Evolutionary conservation across 768 basidiomycete genomes (phyloP), one percentile per base, ranked within the genome.

Genomic region (Mycena olivaceomarginata): DNA sequence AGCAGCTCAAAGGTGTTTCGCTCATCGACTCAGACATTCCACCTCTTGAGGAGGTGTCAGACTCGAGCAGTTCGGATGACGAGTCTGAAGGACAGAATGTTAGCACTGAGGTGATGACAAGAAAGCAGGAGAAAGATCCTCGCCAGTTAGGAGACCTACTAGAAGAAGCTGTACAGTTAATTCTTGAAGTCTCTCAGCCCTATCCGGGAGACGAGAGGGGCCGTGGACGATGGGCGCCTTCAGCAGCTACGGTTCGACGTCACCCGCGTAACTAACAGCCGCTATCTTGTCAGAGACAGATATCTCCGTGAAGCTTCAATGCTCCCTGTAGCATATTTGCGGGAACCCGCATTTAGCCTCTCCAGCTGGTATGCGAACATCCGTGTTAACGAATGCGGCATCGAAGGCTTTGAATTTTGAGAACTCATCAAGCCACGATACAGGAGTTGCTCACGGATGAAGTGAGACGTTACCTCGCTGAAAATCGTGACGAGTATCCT

Each of bases 301-400:
- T 67, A 67, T 51, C 56, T 67, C 51, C 2, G 40, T 22, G 67
- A 53, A 40, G 40, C 56, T 5, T 67, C 67, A 67, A 39, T 67
- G 56, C 51, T 67, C n/a, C 67, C 67, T 8, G 8, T 67, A 9
- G 67, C 53, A 56, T 67, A 67, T 66, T n/a, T n/a, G n/a, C n/a
- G n/a, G n/a, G n/a, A n/a, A n/a, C n/a, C n/a, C n/a, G n/a, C n/a
- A n/a, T n/a, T 66, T n/a, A n/a, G n/a, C n/a, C n/a, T n/a, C n/a
- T n/a, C n/a, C n/a, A n/a, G n/a, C n/a, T n/a, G n/a, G n/a, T 66
- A 66, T 13, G 64, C 64, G 25, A 48, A 66, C 22, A 66, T 66
- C 8, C 64, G 64, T 2, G 64, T 22, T 10, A 48, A 46, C 48
- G 64, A 66, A 22, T 66, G 64, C 15, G 64, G 13, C 25, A 22